Evolutionary conservation across 768 basidiomycete genomes (phyloP).

Genomic region (Naganishia randhawae): DNA sequence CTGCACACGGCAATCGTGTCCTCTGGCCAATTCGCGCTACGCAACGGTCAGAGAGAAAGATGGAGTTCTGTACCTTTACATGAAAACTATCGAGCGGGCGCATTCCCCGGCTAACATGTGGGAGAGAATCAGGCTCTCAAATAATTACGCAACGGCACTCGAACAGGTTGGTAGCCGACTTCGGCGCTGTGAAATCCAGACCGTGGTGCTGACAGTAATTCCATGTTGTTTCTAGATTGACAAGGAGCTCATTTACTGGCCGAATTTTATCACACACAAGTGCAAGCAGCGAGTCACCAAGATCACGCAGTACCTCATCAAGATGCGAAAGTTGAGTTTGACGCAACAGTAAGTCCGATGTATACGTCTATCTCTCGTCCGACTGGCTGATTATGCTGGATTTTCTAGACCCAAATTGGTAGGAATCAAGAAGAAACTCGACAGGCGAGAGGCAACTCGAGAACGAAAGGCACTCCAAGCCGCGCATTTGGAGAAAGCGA

Average conservation of each 20-base stretch:
- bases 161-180: slow-evolving; percentile 67
- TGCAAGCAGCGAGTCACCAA: slow-evolving; percentile 99
- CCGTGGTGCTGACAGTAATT: not conserved
- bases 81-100: slow-evolving; percentile 96
- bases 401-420: slow-evolving; percentile 75
- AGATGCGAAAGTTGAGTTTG: slow-evolving; percentile 86
- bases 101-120: slow-evolving; percentile 96
- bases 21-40: slow-evolving; percentile 94
- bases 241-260: slow-evolving; percentile 93
- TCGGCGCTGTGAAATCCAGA: not conserved
- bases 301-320: slow-evolving; percentile 97
- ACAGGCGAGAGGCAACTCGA: slow-evolving; percentile 81
- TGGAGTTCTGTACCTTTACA: slow-evolving; percentile 84
- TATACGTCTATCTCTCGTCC: not conserved
- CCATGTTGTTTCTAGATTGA: slow-evolving; percentile 66
- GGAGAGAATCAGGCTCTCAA: slow-evolving; percentile 88
- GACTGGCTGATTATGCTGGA: not conserved
- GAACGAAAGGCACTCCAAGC: slow-evolving; percentile 95
- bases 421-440: slow-evolving; percentile 94
- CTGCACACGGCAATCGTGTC: slow-evolving; percentile 91
- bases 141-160: slow-evolving; percentile 89
- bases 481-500: slow-evolving; percentile 88
- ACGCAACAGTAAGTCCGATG: slow-evolving; percentile 69
- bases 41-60: slow-evolving; percentile 97
- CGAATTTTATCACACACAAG: slow-evolving; percentile 93